Conservation (phyloP, 1,284 basidiomycete species). For the Chalciporus sp. region DNA sequence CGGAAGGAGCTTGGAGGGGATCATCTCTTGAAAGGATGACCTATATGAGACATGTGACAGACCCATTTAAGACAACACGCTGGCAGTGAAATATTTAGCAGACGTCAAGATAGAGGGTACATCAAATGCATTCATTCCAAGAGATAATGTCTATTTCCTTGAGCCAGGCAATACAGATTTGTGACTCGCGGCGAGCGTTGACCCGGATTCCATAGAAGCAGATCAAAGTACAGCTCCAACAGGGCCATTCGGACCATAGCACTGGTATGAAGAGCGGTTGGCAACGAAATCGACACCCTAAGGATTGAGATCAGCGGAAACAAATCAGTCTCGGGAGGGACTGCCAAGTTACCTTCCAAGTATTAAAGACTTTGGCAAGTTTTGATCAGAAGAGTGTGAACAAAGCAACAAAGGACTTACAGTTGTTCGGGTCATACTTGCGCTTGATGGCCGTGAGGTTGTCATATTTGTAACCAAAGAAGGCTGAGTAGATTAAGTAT, state of each 20-base stretch:
- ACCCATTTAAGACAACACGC: too few species aligned
- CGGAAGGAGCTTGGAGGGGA: too few species aligned
- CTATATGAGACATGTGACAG: too few species aligned
- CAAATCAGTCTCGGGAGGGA: neutral
- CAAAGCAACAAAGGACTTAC: neutral
- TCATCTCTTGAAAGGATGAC: too few species aligned
- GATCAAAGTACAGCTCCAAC: too few species aligned
- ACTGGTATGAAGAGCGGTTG: neutral
- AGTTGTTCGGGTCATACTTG: constrained; percentile 9
- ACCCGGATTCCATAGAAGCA: too few species aligned
- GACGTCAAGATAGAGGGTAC: too few species aligned
- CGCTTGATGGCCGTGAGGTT: constrained; percentile 5
- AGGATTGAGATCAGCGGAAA: neutral
- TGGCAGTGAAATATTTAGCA: too few species aligned
- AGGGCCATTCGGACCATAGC: neutral
- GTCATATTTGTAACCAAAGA: constrained; percentile 8
- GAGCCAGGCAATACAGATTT: too few species aligned
- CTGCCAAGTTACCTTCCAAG: neutral
- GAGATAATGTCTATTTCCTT: too few species aligned
- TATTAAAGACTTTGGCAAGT: neutral
- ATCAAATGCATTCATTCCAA: too few species aligned
- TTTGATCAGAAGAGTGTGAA: neutral
- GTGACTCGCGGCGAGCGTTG: too few species aligned
- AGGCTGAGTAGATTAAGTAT: neutral
- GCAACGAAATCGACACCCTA: constrained; percentile 2